Percentiles rank a stretch among this genome's conserved stretches.
These are phyloP conservation scores for Cyanodermella asteris DNA, from an alignment of 2,329 filamentous ascomycete genomes.

Conservation along the genomic window DNA sequence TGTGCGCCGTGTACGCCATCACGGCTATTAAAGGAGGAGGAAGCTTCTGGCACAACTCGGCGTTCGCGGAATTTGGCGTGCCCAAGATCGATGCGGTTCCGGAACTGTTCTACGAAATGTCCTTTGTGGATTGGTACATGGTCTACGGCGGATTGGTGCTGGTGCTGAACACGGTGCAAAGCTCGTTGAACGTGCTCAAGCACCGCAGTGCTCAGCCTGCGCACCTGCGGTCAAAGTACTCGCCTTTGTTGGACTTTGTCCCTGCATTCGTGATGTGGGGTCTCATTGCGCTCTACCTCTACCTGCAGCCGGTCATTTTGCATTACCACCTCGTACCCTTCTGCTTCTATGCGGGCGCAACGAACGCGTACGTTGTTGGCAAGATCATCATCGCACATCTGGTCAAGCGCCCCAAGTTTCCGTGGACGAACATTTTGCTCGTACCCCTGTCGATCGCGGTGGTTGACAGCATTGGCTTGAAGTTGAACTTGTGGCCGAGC, in stretches of 20 bases:
- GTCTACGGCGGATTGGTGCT: constrained; percentile 64
- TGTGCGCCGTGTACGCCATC: constrained; percentile 60
- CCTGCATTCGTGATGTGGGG: constrained; percentile 65
- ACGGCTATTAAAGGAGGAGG: constrained; percentile 73
- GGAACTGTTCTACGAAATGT: constrained; percentile 48
- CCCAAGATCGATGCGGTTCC: constrained; percentile 43
- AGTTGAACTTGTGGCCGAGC: constrained; percentile 50
- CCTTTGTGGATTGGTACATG: constrained; percentile 86
- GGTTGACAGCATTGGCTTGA: constrained; percentile 56
- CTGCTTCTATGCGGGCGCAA: constrained; percentile 62
- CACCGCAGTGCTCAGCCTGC: constrained; percentile 56
- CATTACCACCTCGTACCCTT: constrained; percentile 74
- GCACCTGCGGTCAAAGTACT: constrained; percentile 40
- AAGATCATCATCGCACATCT: constrained; percentile 92
- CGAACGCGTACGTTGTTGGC: constrained; percentile 89
- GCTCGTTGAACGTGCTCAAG: constrained; percentile 62
- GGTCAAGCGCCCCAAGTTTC: constrained; percentile 57
- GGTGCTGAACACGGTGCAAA: constrained; percentile 63
- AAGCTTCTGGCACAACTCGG: constrained; percentile 77
- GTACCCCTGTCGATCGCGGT: constrained; percentile 60
- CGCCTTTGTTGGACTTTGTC: constrained; percentile 53
- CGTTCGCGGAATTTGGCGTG: constrained; percentile 51
- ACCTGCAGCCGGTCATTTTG: constrained; percentile 66
- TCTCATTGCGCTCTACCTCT: constrained; percentile 57
- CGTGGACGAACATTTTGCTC: constrained; percentile 70